These are phyloP conservation scores for Aspergillus ostianus DNA, from an alignment of 495 filamentous ascomycete genomes.

Conservation along the genomic window DNA sequence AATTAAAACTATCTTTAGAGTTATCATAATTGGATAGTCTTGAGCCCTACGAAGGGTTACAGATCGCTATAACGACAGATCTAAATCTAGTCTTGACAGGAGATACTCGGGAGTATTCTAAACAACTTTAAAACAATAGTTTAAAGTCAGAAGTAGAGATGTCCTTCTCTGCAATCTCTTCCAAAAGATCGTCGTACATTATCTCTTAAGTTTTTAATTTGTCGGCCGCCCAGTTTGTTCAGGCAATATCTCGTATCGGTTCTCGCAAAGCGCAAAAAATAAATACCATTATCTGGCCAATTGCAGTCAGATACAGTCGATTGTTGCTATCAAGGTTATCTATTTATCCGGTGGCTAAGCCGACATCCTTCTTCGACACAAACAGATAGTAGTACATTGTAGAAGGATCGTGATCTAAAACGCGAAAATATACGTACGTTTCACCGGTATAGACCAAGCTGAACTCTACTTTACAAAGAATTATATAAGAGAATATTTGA, in stretches of 20 bases:
- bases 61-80: constrained; percentile 8
- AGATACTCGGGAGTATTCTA: constrained; percentile 19
- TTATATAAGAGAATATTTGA: constrained; percentile 48
- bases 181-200: constrained; percentile 35
- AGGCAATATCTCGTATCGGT: constrained; percentile 6
- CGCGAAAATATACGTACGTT: constrained; percentile 5
- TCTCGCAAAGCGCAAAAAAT: constrained; percentile 14
- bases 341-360: constrained; percentile 7
- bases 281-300: constrained; percentile 19
- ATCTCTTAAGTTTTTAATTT: constrained; percentile 35
- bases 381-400: constrained; percentile 39
- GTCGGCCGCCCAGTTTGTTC: constrained; percentile 3
- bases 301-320: constrained; percentile 19
- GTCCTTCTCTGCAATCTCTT: constrained; percentile 28
- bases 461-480: constrained; percentile 33
- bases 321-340: constrained; percentile 7
- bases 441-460: constrained; percentile 47
- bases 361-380: constrained; percentile 38
- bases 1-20: constrained; percentile 13
- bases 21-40: constrained; percentile 1
- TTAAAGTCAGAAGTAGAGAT: constrained; percentile 21
- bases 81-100: constrained; percentile 26
- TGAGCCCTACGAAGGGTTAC: constrained; percentile 10
- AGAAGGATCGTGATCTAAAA: constrained; percentile 34
- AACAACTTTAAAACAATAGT: constrained; percentile 10